Conservation (phyloP, 2,329 filamentous ascomycete species). For the Pseudogymnoascus sp. region DNA sequence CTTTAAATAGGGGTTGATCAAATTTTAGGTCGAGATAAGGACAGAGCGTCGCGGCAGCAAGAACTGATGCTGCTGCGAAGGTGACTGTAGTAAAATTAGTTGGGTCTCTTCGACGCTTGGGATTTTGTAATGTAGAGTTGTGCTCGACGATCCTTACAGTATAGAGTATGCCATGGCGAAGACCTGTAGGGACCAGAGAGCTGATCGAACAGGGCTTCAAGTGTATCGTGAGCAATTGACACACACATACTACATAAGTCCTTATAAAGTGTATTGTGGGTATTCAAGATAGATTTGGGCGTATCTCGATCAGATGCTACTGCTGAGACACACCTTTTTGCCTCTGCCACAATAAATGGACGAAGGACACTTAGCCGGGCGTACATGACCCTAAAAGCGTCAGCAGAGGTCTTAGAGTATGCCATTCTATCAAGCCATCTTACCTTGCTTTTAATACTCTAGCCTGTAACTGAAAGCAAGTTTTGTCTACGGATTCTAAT, state of each 20-base stretch:
- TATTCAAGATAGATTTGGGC: neutral
- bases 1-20: neutral
- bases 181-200: conserved; percentile 11
- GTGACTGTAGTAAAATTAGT: conserved; percentile 10
- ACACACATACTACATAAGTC: conserved; percentile 15
- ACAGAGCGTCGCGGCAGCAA: conserved; percentile 12
- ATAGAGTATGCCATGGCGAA: conserved; percentile 18
- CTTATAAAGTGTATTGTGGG: conserved; percentile 4
- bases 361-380: neutral
- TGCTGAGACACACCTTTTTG: neutral
- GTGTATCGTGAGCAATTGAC: conserved; percentile 12
- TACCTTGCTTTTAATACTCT: neutral
- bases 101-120: neutral
- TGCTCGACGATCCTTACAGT: conserved; percentile 14
- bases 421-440: neutral
- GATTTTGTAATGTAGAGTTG: neutral
- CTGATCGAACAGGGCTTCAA: conserved; percentile 11
- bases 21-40: neutral
- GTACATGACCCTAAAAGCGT: neutral
- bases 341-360: neutral
- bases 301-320: neutral
- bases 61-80: conserved; percentile 15
- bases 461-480: neutral
- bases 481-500: neutral
- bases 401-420: neutral